Conservation (phyloP, 257 asterid species). For the Nemophila menziesii region DNA sequence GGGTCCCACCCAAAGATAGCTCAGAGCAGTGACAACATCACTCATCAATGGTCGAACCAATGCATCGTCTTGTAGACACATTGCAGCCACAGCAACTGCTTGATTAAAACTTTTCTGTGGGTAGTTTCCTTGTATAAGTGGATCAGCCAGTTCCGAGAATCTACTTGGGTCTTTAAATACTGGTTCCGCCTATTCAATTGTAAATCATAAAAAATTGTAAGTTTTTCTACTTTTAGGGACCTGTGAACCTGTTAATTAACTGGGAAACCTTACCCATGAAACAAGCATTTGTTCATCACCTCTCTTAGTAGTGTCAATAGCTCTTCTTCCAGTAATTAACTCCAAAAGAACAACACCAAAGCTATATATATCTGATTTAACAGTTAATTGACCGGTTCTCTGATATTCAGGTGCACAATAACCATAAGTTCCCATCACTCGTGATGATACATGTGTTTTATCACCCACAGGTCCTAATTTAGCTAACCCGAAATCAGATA, state of each 20-base stretch:
- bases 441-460: constrained; percentile 59
- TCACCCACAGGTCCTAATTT: constrained; percentile 88
- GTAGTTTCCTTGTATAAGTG: constrained; percentile 36
- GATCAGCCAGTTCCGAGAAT: constrained; percentile 53
- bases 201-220: too few relatives aligned
- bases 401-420: constrained; percentile 93
- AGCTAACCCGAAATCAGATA: constrained; percentile 85
- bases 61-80: constrained; percentile 73
- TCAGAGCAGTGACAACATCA: constrained; percentile 85
- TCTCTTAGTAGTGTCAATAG: constrained; percentile 44
- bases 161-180: constrained; percentile 48
- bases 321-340: constrained; percentile 64
- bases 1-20: constrained; percentile 40
- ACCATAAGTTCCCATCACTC: constrained; percentile 93
- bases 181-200: constrained; percentile 42
- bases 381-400: constrained; percentile 72
- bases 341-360: constrained; percentile 80
- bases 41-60: constrained; percentile 53
- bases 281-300: constrained; percentile 45
- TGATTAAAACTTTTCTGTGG: constrained; percentile 60
- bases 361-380: constrained; percentile 69
- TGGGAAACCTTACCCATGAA: constrained; percentile 43
- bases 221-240: too few relatives aligned
- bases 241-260: too few relatives aligned
- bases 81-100: constrained; percentile 70